Evolutionary conservation across 345 rosid genomes (phyloP).

Genomic region (Brassica rapa): DNA sequence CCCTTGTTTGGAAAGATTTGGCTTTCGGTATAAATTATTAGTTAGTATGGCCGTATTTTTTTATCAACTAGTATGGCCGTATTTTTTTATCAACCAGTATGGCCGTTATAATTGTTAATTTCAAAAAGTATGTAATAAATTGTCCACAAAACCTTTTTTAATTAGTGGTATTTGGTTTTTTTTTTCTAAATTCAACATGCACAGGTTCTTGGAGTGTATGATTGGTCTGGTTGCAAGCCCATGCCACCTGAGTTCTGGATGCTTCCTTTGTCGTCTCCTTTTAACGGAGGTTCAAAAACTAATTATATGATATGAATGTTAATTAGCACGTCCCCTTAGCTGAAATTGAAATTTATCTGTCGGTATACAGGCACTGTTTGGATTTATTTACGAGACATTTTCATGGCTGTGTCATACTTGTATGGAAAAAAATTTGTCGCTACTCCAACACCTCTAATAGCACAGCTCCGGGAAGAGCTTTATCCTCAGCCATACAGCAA

Average conservation of each 20-base stretch:
- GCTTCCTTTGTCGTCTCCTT: slow-evolving; percentile 40
- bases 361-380: slow-evolving; percentile 28
- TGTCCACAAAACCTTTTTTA: no score
- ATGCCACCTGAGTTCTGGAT: slow-evolving; percentile 66
- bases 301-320: no score
- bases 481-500: slow-evolving; percentile 42
- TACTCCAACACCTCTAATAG: slow-evolving; percentile 37
- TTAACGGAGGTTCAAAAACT: slow-evolving; percentile 12
- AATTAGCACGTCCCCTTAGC: background rate
- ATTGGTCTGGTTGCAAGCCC: slow-evolving; percentile 56
- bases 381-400: slow-evolving; percentile 41
- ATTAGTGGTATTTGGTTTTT: no score
- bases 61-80: no score
- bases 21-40: slow-evolving; percentile 11
- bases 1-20: slow-evolving; percentile 65
- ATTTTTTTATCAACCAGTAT: no score
- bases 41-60: no score
- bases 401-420: slow-evolving; percentile 60
- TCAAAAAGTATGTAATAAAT: no score
- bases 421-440: slow-evolving; percentile 64
- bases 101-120: no score
- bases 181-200: no score
- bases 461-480: slow-evolving; percentile 56
- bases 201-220: slow-evolving; percentile 47
- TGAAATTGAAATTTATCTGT: no score